Percentiles rank a stretch among this genome's conserved stretches.
Conservation (phyloP, 495 filamentous ascomycete genomes). For the Lichina pygmaea region DNA sequence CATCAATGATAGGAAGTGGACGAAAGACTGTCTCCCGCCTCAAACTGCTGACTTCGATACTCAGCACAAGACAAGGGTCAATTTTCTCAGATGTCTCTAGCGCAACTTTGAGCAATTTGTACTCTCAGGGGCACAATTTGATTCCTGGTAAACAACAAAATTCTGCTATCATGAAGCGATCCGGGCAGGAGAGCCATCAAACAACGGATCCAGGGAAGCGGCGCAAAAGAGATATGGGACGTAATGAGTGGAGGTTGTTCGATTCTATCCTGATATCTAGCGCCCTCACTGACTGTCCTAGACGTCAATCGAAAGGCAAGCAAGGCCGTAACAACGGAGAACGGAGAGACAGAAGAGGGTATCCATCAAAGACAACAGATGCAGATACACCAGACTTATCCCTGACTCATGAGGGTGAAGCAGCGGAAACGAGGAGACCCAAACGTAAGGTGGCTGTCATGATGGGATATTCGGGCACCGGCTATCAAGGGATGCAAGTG, state of each 20-base stretch:
- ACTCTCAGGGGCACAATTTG: no score
- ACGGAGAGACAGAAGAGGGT: background rate
- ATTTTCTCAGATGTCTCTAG: no score
- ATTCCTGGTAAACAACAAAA: no score
- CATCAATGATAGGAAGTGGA: no score
- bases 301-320: conserved; percentile 36
- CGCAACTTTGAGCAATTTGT: no score
- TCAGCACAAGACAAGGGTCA: no score
- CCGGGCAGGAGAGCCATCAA: background rate
- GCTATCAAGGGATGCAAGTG: conserved; percentile 92
- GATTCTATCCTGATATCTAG: background rate
- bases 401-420: conserved; percentile 40
- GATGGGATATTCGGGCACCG: conserved; percentile 88
- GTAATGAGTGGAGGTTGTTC: conserved; percentile 32
- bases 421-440: conserved; percentile 54
- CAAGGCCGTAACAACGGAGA: conserved; percentile 24
- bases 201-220: background rate
- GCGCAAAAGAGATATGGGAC: conserved; percentile 26
- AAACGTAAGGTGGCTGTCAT: conserved; percentile 91
- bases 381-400: background rate
- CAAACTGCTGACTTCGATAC: no score
- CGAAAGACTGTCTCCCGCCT: no score
- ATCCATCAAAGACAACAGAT: conserved; percentile 28
- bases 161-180: background rate
- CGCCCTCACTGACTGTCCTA: conserved; percentile 26